Evolutionary conservation across 202 grass and related monocot species (phyloP).

Genomic region (Saccharum hybrid): DNA sequence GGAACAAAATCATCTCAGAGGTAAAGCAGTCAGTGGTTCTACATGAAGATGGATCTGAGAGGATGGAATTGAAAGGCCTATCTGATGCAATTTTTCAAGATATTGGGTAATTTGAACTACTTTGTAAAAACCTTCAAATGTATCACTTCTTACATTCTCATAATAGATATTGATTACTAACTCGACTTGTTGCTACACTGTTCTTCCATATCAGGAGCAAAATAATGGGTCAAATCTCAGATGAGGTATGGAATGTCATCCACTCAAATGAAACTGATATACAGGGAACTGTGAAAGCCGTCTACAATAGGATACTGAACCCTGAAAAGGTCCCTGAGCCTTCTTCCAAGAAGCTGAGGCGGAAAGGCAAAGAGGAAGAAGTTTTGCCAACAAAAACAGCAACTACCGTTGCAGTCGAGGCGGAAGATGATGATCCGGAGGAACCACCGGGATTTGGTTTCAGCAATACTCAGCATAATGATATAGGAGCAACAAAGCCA

Average conservation of each 20-base stretch:
- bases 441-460: constrained; percentile 82
- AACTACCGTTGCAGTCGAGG: constrained; percentile 30
- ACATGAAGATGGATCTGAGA: constrained; percentile 76
- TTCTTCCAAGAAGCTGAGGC: constrained; percentile 52
- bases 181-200: constrained; percentile 9
- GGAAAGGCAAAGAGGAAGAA: constrained; percentile 48
- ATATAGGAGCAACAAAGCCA: not conserved
- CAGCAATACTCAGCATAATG: constrained; percentile 41
- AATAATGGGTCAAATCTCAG: constrained; percentile 96
- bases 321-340: constrained; percentile 49
- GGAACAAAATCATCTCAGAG: constrained; percentile 65
- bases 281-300: constrained; percentile 61
- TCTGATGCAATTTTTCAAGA: constrained; percentile 91
- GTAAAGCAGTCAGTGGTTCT: constrained; percentile 82
- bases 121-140: constrained; percentile 25
- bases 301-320: constrained; percentile 76
- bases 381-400: constrained; percentile 30
- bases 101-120: constrained; percentile 60
- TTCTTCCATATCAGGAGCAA: constrained; percentile 67
- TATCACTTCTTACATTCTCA: not conserved
- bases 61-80: constrained; percentile 81
- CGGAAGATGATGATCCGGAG: constrained; percentile 63
- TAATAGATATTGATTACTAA: constrained; percentile 18
- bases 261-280: constrained; percentile 82
- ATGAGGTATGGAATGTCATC: constrained; percentile 79